Conservation (phyloP, 1,284 basidiomycete species). For the Dichomitus squalens region DNA sequence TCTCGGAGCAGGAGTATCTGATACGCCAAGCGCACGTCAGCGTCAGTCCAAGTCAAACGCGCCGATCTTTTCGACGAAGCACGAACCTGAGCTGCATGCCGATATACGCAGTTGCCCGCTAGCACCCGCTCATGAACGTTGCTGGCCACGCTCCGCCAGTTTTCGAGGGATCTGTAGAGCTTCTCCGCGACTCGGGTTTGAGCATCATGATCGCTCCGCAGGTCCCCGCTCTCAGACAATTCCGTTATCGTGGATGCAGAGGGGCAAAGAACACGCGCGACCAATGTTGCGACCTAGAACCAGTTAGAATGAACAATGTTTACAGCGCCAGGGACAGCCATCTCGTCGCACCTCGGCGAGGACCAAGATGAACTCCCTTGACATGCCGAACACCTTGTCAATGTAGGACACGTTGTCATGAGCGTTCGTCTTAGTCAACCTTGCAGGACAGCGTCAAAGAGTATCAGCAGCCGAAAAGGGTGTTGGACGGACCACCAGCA, state of each 20-base stretch:
- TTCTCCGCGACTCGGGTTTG: slow-evolving; percentile 26
- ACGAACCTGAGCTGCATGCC: slow-evolving; percentile 35
- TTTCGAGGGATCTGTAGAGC: slow-evolving; percentile 29
- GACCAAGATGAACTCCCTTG: slow-evolving; percentile 34
- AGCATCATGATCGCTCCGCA: slow-evolving; percentile 3
- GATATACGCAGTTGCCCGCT: slow-evolving; percentile 38
- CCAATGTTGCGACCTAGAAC: slow-evolving; percentile 26
- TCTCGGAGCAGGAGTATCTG: slow-evolving; percentile 49
- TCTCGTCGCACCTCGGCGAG: slow-evolving; percentile 32
- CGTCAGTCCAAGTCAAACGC: slow-evolving; percentile 1
- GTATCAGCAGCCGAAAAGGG: slow-evolving; percentile 14
- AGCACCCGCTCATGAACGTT: slow-evolving; percentile 28
- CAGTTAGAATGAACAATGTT: not conserved
- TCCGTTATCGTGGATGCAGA: slow-evolving; percentile 11
- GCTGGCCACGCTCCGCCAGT: slow-evolving; percentile 29
- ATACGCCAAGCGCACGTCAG: slow-evolving; percentile 5
- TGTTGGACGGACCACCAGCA: slow-evolving; percentile 43
- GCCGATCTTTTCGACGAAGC: slow-evolving; percentile 7
- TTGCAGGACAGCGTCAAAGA: slow-evolving; percentile 1
- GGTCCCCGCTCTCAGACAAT: slow-evolving; percentile 23
- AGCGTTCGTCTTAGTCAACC: slow-evolving; percentile 35
- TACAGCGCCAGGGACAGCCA: not conserved
- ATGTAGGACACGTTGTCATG: slow-evolving; percentile 37
- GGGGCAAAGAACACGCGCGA: slow-evolving; percentile 25
- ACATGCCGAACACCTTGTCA: slow-evolving; percentile 52